These are phyloP conservation scores for Houttuynia cordata DNA, from an alignment of 164 flowering plant species.

Conservation along the genomic window DNA sequence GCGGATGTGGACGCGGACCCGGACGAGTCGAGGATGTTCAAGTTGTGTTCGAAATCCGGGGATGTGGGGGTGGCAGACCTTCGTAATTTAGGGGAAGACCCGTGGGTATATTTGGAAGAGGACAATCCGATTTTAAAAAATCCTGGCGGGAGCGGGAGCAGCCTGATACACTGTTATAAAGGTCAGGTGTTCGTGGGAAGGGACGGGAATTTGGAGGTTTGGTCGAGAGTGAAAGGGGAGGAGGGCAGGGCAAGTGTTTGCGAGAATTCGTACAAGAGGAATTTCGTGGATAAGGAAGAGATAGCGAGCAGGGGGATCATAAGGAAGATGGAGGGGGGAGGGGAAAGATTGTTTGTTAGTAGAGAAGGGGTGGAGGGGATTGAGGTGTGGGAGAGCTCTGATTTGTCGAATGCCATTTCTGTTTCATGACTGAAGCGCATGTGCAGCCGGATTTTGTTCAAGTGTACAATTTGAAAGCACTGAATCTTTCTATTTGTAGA, in stretches of 20 bases:
- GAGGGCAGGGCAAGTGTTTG: neutral
- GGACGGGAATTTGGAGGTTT: conserved; percentile 67
- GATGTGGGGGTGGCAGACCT: conserved; percentile 76
- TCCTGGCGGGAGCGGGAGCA: conserved; percentile 19
- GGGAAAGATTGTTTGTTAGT: conserved; percentile 71
- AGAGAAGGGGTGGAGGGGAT: conserved; percentile 73
- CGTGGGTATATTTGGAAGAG: conserved; percentile 86
- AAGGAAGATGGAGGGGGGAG: conserved; percentile 67
- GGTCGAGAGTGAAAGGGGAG: conserved; percentile 39
- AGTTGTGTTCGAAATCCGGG: conserved; percentile 80
- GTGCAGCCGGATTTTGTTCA: neutral
- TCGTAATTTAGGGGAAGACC: conserved; percentile 64
- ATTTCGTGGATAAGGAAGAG: conserved; percentile 58
- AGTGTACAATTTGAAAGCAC: too few species aligned
- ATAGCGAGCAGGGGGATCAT: conserved; percentile 48
- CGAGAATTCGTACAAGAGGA: conserved; percentile 42
- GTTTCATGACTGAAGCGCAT: conserved; percentile 11
- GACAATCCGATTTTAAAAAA: conserved; percentile 51
- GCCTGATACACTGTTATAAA: conserved; percentile 51
- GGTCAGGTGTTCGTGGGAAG: conserved; percentile 69
- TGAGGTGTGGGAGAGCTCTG: conserved; percentile 90
- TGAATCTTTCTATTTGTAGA: too few species aligned
- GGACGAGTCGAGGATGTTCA: conserved; percentile 37
- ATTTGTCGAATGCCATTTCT: conserved; percentile 25
- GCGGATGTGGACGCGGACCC: conserved; percentile 67